These are phyloP conservation scores for Penicillium lagena DNA, from an alignment of 495 filamentous ascomycete species.

Conservation along the genomic window DNA sequence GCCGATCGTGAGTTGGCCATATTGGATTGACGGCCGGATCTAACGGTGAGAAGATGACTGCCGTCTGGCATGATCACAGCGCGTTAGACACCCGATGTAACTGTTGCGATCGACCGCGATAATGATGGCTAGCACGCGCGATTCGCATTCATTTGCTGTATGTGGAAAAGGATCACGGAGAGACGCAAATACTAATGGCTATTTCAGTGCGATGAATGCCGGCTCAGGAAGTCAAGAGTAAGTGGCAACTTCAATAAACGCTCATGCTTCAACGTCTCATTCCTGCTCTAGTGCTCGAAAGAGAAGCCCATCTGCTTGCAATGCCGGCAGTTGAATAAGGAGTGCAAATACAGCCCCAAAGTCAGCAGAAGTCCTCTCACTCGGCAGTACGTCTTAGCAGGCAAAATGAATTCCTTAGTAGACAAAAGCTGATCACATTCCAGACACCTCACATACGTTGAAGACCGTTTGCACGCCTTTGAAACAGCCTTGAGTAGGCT, in stretches of 20 bases:
- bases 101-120: constrained; percentile 18
- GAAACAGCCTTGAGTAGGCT: constrained; percentile 38
- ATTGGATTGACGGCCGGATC: constrained; percentile 1
- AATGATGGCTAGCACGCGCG: constrained; percentile 42
- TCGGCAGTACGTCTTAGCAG: constrained; percentile 28
- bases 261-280: too few species aligned
- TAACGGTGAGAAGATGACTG: constrained; percentile 28
- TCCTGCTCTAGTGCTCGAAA: constrained; percentile 37
- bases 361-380: constrained; percentile 41
- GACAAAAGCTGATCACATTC: constrained; percentile 3
- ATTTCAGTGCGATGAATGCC: constrained; percentile 43
- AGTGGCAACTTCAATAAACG: neutral
- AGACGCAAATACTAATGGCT: neutral
- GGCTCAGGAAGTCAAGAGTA: constrained; percentile 44
- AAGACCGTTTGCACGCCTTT: constrained; percentile 40
- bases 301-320: constrained; percentile 38
- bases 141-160: constrained; percentile 44
- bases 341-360: constrained; percentile 46
- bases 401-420: neutral
- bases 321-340: constrained; percentile 38
- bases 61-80: constrained; percentile 29
- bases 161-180: constrained; percentile 8
- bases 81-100: constrained; percentile 22
- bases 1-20: constrained; percentile 36
- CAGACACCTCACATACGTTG: constrained; percentile 44